Conservation (phyloP, 2,329 filamentous ascomycete genomes). For the Penicillium corylophilum region DNA sequence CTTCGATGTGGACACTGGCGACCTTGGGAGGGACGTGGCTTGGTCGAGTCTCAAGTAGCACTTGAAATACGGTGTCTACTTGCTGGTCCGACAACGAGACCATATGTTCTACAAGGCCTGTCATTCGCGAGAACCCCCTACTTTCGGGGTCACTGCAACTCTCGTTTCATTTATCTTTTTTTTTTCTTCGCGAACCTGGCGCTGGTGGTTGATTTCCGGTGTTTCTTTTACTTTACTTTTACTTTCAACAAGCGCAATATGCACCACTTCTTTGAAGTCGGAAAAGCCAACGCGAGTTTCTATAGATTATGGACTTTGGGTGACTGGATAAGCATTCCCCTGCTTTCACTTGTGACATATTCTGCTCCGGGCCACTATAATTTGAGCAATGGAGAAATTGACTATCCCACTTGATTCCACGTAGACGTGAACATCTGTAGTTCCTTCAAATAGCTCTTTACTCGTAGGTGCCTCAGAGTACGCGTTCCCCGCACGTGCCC, state of each 20-base stretch:
- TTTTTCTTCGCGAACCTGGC: constrained; percentile 25
- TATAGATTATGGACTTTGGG: constrained; percentile 16
- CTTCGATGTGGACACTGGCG: constrained; percentile 2
- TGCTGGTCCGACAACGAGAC: background rate
- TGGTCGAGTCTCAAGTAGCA: background rate
- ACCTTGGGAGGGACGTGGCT: constrained; percentile 1
- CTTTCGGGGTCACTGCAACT: constrained; percentile 7
- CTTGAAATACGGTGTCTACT: background rate
- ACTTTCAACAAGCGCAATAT: constrained; percentile 16
- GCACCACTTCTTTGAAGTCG: constrained; percentile 11
- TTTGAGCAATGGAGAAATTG: constrained; percentile 4
- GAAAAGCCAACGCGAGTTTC: constrained; percentile 13
- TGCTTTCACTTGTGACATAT: constrained; percentile 17
- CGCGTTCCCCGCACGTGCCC: constrained; percentile 18
- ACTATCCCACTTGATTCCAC: background rate
- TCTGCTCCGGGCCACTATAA: constrained; percentile 22
- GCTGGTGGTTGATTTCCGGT: constrained; percentile 35
- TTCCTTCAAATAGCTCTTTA: background rate
- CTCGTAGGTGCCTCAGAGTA: background rate
- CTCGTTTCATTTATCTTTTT: constrained; percentile 12
- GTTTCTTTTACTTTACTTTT: constrained; percentile 12
- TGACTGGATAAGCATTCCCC: constrained; percentile 8
- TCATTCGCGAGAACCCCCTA: constrained; percentile 2
- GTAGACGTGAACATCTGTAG: background rate
- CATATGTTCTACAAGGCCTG: background rate